These are phyloP conservation scores for Xenoacremonium recifei DNA, from an alignment of 2,329 filamentous ascomycete genomes.

Conservation along the genomic window DNA sequence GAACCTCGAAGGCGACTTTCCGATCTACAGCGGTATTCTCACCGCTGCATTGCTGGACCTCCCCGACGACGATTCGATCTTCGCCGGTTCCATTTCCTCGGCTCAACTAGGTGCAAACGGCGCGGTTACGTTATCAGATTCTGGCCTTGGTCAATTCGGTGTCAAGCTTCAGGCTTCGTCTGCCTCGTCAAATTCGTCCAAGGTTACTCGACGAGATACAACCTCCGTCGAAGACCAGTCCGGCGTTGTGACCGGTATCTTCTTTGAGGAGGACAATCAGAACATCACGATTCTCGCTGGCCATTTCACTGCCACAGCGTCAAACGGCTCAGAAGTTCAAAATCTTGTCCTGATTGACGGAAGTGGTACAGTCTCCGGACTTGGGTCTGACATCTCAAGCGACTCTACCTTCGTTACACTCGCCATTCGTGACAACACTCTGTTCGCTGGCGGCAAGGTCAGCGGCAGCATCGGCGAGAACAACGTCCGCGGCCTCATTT, in stretches of 20 bases:
- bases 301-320: constrained; percentile 72
- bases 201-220: constrained; percentile 47
- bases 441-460: constrained; percentile 82
- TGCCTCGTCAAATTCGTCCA: constrained; percentile 29
- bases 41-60: constrained; percentile 67
- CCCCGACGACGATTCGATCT: constrained; percentile 62
- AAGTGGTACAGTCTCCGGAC: constrained; percentile 69
- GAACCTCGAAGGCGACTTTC: constrained; percentile 65
- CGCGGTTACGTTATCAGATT: constrained; percentile 62
- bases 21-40: constrained; percentile 70
- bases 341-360: constrained; percentile 84
- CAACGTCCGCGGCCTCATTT: constrained; percentile 69
- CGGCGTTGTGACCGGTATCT: constrained; percentile 76
- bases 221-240: constrained; percentile 43
- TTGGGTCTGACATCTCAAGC: constrained; percentile 63
- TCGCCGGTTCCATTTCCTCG: constrained; percentile 80
- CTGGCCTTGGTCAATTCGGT: constrained; percentile 54
- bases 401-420: constrained; percentile 76
- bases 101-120: constrained; percentile 71
- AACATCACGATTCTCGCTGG: constrained; percentile 89
- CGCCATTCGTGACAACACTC: constrained; percentile 60
- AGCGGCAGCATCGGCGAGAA: constrained; percentile 66
- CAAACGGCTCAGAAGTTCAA: constrained; percentile 68
- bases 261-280: constrained; percentile 65
- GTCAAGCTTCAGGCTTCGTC: constrained; percentile 49